Evolutionary conservation across 495 filamentous ascomycete genomes (phyloP), one percentile per base, ranked within the genome.

Genomic region (Annulohypoxylon maeteangense): DNA sequence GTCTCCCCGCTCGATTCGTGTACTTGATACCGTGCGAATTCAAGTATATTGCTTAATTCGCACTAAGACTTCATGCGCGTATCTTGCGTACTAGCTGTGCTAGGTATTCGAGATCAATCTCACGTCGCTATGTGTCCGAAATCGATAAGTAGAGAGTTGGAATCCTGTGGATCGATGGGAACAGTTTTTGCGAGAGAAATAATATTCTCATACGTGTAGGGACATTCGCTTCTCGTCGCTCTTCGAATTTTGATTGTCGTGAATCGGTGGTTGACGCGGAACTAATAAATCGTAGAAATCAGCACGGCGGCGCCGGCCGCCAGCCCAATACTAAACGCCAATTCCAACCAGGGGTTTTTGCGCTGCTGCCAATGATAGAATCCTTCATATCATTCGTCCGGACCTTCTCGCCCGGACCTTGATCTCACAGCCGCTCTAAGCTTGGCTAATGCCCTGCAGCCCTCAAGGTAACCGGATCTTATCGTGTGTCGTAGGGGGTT

Each of bases 271-370:
- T 54, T 34, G 5, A 29, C 6, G 50, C 50, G 10, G 27, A n/a
- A 54, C 47, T 32, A 54, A 31, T 54, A 32, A 34, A n/a, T n/a
- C 16, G 50, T 4, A 32, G 27, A 54, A 20, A 23, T 54, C 14
- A 34, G 29, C 29, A 54, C 27, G 38, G 36, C 67, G 68, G 68
- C 58, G 63, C 69, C 69, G 69, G 64, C 69, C 69, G 69, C n/a
- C 27, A 42, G 57, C 40, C 18, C 44, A 67, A 25, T n/a, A 51
- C 36, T 38, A 64, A 29, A 48, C 57, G 34, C 22, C 8, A 45
- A 59, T 44, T 40, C 22, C 23, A 42, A 45, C 31, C 38, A 56
- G 61, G 64, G 59, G 32, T 36, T 29, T 51, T 36, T 32, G 47
- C 18, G 16, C 57, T 14, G 31, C 40, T 40, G 50, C n/a, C 42